phyloP scores from a whole-genome alignment of 441 rosid genomes.

The Bruguiera hainesii region DNA sequence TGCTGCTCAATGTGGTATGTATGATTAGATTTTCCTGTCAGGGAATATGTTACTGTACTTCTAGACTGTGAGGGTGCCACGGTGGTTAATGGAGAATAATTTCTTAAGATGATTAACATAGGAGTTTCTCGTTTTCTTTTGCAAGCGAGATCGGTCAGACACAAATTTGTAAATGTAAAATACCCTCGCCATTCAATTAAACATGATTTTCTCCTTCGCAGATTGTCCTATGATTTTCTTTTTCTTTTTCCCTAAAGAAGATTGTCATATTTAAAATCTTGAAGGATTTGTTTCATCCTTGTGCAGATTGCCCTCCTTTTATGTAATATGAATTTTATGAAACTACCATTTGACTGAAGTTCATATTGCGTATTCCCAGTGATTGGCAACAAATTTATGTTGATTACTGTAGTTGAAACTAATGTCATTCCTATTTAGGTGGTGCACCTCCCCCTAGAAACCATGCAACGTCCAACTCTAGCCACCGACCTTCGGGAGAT shows the following conservation, averaged over 20 bases:
- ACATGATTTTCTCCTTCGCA: not conserved
- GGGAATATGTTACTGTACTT: not conserved
- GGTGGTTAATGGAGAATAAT: not conserved
- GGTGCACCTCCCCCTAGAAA: conserved; percentile 39
- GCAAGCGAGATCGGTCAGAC: not conserved
- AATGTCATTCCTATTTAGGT: conserved; percentile 32
- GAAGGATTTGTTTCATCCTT: not conserved
- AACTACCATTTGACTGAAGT: not conserved
- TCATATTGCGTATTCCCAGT: conserved; percentile 4
- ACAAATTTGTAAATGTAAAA: too few species aligned
- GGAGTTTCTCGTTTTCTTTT: not conserved
- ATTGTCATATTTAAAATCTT: not conserved
- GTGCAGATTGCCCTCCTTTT: not conserved
- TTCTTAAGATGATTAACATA: not conserved
- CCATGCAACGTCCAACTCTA: conserved; percentile 38
- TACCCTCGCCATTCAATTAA: not conserved
- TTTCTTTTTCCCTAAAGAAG: not conserved
- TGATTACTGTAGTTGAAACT: conserved; percentile 11
- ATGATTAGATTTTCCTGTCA: conserved; percentile 1
- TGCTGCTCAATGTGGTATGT: conserved; percentile 59
- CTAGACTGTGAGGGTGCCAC: not conserved
- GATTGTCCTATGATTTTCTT: not conserved
- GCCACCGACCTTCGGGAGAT: conserved; percentile 43
- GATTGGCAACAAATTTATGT: conserved; percentile 3
- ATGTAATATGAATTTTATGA: conserved; percentile 12